Base-by-base conservation (phyloP, 208 protist genomes). In the Acanthamoeba rhysodes region DNA sequence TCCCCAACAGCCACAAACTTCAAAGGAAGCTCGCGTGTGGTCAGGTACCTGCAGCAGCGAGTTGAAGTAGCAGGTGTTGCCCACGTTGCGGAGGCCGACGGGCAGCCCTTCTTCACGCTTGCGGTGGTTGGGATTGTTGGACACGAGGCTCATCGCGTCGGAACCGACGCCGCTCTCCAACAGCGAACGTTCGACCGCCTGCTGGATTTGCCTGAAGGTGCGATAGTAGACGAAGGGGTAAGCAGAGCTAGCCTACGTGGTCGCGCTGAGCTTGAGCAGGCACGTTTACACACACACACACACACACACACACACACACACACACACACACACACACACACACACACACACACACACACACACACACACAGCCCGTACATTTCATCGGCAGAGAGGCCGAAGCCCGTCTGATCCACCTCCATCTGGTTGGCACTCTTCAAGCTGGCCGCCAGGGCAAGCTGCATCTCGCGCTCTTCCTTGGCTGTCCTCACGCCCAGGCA, bases 1-100 rank as follows among this genome's bases (percentile, higher is more conserved):
- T n/a, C 18, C 18, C 59, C 2, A 68, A 7, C 22, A 68, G 18
- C 18, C 22, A 68, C 18, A 68, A 1, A 12, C 27, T 29, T 68
- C 2, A 6, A 68, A 27, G 66, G 29, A 24, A 74, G 29, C n/a
- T 41, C 18, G 29, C 18, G 29, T 16, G n/a, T n/a, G 12, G 29
- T 6, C 12, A 74, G 29, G 66, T 53, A 53, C 78, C 78, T 87
- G 94, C n/a, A 95, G 94, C 10, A 95, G 64, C 9, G 94, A 95
- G 90, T 95, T 95, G 87, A 95, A 95, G 87, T 95, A 95, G 87
- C 94, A 95, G 5, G 88, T 82, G 94, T 95, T 95, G 48, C 94
- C 94, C 8, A 95, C 74, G 48, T 95, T 95, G 24, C 92, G 41
- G 10, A 95, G 55, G 0, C 94, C 94, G 10, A 95, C 88, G 37